These are phyloP conservation scores for Sutorius australiensis DNA, from an alignment of 768 basidiomycete species.

Conservation along the genomic window DNA sequence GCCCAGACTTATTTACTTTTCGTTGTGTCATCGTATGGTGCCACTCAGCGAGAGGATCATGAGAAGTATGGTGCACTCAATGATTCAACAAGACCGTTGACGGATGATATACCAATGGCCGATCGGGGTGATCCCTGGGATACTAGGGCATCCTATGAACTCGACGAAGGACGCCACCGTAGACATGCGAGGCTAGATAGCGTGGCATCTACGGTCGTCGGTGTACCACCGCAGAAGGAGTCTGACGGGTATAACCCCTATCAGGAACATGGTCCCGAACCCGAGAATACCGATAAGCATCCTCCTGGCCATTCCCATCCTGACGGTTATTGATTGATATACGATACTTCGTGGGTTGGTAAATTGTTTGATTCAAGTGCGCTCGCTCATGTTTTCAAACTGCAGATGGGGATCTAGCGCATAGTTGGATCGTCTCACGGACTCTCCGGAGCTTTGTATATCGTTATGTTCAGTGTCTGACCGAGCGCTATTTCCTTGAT, in stretches of 20 bases:
- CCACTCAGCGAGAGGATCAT: constrained; percentile 75
- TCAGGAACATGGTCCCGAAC: constrained; percentile 30
- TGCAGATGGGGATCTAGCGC: constrained; percentile 1
- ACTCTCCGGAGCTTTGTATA: constrained; percentile 8
- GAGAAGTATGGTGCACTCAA: constrained; percentile 73
- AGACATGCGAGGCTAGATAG: constrained; percentile 55
- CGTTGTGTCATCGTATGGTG: constrained; percentile 61
- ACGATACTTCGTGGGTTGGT: constrained; percentile 1
- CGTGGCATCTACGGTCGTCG: constrained; percentile 55
- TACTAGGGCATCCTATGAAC: constrained; percentile 46
- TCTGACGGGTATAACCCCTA: constrained; percentile 29
- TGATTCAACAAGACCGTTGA: constrained; percentile 51
- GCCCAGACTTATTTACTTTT: constrained; percentile 48
- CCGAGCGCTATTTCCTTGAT: not conserved
- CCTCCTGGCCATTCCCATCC: constrained; percentile 37
- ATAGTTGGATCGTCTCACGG: constrained; percentile 3
- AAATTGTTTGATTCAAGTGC: not conserved
- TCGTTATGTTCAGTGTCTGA: not conserved
- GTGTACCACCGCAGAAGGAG: constrained; percentile 47
- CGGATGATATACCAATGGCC: constrained; percentile 60
- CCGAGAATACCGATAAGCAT: constrained; percentile 30
- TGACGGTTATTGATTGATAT: constrained; percentile 37
- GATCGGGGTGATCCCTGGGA: constrained; percentile 72
- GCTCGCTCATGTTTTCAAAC: not conserved
- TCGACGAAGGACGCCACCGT: constrained; percentile 35